These are phyloP conservation scores for Lepraria neglecta DNA, from an alignment of 495 filamentous ascomycete genomes.

Conservation along the genomic window DNA sequence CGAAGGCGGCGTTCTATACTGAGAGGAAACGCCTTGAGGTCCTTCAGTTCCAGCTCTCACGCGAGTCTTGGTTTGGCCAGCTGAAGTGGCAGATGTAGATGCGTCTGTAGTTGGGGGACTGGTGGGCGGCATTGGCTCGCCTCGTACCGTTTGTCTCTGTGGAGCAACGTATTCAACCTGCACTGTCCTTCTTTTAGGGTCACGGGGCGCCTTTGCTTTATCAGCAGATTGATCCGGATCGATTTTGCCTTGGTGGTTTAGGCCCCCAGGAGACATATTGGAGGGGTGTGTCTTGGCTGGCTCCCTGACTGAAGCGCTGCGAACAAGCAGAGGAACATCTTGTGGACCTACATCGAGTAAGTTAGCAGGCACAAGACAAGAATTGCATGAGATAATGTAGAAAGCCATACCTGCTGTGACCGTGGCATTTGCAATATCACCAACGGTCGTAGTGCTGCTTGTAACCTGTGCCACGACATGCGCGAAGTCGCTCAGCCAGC, in stretches of 20 bases:
- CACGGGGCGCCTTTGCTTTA: slow-evolving; percentile 59
- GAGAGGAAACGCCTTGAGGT: slow-evolving; percentile 36
- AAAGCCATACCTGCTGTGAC: slow-evolving; percentile 54
- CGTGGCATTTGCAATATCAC: slow-evolving; percentile 78
- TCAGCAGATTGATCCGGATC: slow-evolving; percentile 60
- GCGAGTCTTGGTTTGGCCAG: slow-evolving; percentile 37
- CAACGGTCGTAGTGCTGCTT: slow-evolving; percentile 80
- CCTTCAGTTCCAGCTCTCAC: slow-evolving; percentile 45
- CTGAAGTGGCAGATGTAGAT: slow-evolving; percentile 18
- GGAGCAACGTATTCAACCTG: slow-evolving; percentile 98
- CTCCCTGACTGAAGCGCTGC: slow-evolving; percentile 89
- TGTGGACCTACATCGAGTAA: slow-evolving; percentile 39
- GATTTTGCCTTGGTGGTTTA: slow-evolving; percentile 67
- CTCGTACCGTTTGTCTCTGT: slow-evolving; percentile 68
- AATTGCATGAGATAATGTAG: slow-evolving; percentile 1
- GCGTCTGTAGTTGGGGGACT: slow-evolving; percentile 22
- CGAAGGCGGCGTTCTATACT: slow-evolving; percentile 32
- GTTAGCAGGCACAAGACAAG: slow-evolving; percentile 29
- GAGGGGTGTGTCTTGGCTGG: slow-evolving; percentile 63
- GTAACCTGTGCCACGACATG: slow-evolving; percentile 95
- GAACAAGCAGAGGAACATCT: slow-evolving; percentile 61
- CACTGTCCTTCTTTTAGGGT: slow-evolving; percentile 88
- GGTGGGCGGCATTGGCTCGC: slow-evolving; percentile 40
- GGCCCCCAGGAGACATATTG: slow-evolving; percentile 51
- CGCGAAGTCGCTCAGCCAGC: slow-evolving; percentile 94